phyloP scores from a whole-genome alignment of 2,329 filamentous ascomycete species.

The Botrytis aclada region DNA sequence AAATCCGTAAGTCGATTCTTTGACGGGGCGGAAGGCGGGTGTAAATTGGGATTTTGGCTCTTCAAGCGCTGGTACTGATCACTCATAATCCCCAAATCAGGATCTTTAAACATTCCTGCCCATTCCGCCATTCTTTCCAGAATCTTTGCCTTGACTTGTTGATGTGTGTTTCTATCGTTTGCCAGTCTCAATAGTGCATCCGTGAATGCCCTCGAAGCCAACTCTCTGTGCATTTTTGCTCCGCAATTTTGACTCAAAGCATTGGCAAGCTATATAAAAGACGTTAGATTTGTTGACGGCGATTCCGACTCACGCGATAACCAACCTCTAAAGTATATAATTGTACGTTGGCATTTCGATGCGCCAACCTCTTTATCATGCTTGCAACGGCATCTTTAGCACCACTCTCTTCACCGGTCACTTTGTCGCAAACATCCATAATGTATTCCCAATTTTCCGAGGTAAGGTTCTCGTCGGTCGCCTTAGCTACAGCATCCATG shows the following conservation, averaged over 20 bases:
- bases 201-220: constrained; percentile 74
- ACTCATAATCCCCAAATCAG: constrained; percentile 95
- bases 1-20: constrained; percentile 88
- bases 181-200: constrained; percentile 88
- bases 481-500: constrained; percentile 55
- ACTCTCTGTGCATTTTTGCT: constrained; percentile 63
- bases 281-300: constrained; percentile 19
- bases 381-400: constrained; percentile 67
- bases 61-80: constrained; percentile 89
- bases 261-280: constrained; percentile 57
- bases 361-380: constrained; percentile 70
- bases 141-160: constrained; percentile 95
- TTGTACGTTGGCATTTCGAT: constrained; percentile 76
- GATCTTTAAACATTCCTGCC: constrained; percentile 90
- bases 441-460: constrained; percentile 65
- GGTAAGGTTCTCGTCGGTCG: constrained; percentile 94
- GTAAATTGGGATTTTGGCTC: constrained; percentile 78
- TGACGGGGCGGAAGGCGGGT: constrained; percentile 86
- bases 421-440: constrained; percentile 45
- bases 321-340: constrained; percentile 66
- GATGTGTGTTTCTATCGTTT: constrained; percentile 91
- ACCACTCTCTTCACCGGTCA: constrained; percentile 42
- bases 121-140: constrained; percentile 94
- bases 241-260: constrained; percentile 72
- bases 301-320: constrained; percentile 2